Conservation (phyloP, 306 rosid species). For the Quercus engelmannii region DNA sequence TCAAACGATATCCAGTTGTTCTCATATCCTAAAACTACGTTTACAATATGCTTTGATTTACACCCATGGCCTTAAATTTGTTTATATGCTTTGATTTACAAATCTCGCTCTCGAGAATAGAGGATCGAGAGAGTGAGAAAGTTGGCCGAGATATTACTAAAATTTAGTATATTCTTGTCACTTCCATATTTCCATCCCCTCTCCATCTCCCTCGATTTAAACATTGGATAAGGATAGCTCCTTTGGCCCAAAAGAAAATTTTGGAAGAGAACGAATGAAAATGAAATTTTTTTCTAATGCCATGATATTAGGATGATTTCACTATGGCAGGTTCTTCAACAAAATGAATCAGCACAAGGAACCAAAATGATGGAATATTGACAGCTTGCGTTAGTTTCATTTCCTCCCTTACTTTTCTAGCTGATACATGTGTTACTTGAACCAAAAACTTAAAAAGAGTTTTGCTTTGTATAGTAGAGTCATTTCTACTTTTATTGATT, state of each 20-base stretch:
- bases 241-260: neutral
- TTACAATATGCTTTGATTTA: too few species aligned
- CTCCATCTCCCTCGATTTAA: too few species aligned
- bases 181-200: too few species aligned
- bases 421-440: neutral
- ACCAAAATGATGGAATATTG: constrained; percentile 31
- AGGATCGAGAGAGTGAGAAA: too few species aligned
- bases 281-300: neutral
- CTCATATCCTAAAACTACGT: too few species aligned
- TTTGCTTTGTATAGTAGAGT: neutral
- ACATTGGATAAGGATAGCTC: too few species aligned
- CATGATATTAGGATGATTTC: neutral
- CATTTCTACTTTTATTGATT: constrained; percentile 23
- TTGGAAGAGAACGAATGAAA: neutral
- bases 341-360: constrained; percentile 19
- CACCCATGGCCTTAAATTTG: too few species aligned
- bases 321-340: neutral
- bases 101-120: too few species aligned
- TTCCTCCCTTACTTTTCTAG: neutral
- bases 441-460: neutral
- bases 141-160: too few species aligned
- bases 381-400: constrained; percentile 8
- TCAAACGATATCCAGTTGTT: too few species aligned
- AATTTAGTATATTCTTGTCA: too few species aligned
- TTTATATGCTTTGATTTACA: too few species aligned